A percentile compares a stretch with the other conserved stretches of the same genome.
Conservation (phyloP, 257 asterid species). For the Rauvolfia tetraphylla region DNA sequence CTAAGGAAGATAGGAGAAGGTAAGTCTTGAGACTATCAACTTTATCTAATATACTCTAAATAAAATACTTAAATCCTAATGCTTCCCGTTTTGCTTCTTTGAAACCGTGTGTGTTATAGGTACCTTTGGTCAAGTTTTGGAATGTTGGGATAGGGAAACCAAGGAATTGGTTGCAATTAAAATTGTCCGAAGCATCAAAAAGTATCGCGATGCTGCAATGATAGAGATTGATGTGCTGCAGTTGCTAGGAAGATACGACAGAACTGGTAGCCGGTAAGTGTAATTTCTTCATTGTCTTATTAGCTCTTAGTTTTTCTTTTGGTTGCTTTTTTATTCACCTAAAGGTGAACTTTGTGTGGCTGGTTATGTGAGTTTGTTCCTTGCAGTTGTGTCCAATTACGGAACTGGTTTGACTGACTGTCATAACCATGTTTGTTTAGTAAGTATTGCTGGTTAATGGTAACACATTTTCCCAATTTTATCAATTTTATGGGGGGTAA, state of each 20-base stretch:
- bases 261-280: slow-evolving; percentile 45
- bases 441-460: slow-evolving; percentile 37
- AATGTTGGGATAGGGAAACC: slow-evolving; percentile 53
- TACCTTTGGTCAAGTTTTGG: slow-evolving; percentile 55
- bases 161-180: slow-evolving; percentile 45
- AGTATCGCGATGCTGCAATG: slow-evolving; percentile 55
- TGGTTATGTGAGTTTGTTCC: slow-evolving; percentile 43
- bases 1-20: slow-evolving; percentile 53
- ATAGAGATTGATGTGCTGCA: slow-evolving; percentile 53
- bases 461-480: slow-evolving; percentile 29
- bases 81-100: slow-evolving; percentile 2
- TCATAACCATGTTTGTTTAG: slow-evolving; percentile 59
- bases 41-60: slow-evolving; percentile 9
- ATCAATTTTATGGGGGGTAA: slow-evolving; percentile 32
- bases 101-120: slow-evolving; percentile 24
- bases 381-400: slow-evolving; percentile 62
- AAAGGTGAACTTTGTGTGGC: slow-evolving; percentile 21
- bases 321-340: slow-evolving; percentile 17
- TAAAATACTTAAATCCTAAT: neutral
- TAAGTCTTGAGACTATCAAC: slow-evolving; percentile 14
- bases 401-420: slow-evolving; percentile 66
- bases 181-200: slow-evolving; percentile 49
- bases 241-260: slow-evolving; percentile 52
- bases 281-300: slow-evolving; percentile 14
- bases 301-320: neutral